Percentiles rank a stretch among this genome's conserved stretches.
These are phyloP conservation scores for Lipomyces lipofer DNA, from an alignment of 805 yeast species.

Conservation along the genomic window DNA sequence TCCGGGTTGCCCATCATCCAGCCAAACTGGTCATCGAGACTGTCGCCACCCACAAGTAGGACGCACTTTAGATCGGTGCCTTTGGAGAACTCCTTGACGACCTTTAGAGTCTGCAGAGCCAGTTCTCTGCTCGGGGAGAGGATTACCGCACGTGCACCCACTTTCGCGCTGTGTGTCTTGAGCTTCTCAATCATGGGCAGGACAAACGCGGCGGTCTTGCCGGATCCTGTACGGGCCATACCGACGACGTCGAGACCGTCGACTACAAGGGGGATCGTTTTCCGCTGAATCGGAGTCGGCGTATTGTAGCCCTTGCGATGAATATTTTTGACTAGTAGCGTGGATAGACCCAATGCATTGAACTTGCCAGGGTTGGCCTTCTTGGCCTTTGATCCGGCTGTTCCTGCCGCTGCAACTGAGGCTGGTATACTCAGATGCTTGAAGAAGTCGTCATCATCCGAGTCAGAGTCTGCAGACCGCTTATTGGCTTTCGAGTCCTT, in stretches of 20 bases:
- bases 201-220: conserved; percentile 96
- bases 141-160: conserved; percentile 86
- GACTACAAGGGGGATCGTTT: conserved; percentile 86
- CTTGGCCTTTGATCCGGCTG: conserved; percentile 37
- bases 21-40: conserved; percentile 93
- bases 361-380: conserved; percentile 51
- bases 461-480: conserved; percentile 40
- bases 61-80: conserved; percentile 82
- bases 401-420: background rate
- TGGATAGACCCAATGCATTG: conserved; percentile 66
- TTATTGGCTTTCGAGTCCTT: conserved; percentile 37
- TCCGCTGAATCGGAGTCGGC: conserved; percentile 98
- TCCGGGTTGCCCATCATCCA: conserved; percentile 95
- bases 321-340: conserved; percentile 66
- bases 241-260: conserved; percentile 94
- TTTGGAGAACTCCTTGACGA: conserved; percentile 80
- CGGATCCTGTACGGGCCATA: conserved; percentile 99
- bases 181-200: conserved; percentile 86
- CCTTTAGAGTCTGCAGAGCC: conserved; percentile 88
- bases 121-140: conserved; percentile 95
- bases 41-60: conserved; percentile 94
- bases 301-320: conserved; percentile 83
- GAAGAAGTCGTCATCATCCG: conserved; percentile 46
- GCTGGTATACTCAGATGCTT: conserved; percentile 33
- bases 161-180: conserved; percentile 73